Evolutionary conservation across 441 rosid species (phyloP), one percentile per base, ranked within the genome.

Genomic region (Croton setiger): DNA sequence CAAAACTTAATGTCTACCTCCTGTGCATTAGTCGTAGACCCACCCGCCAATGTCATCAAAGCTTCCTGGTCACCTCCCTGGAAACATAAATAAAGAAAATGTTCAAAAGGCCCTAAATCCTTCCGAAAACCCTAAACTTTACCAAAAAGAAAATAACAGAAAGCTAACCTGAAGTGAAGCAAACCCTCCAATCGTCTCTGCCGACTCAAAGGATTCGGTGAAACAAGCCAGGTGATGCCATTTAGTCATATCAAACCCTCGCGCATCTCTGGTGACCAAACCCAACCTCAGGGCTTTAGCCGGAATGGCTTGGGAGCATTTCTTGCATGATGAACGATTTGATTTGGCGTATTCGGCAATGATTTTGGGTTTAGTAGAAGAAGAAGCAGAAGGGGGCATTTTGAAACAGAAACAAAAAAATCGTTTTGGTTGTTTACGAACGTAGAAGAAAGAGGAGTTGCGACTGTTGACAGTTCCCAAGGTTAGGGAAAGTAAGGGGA

Each of bases 271-370:
- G 68, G 76, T 67, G 69, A 86, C 76, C 49, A 81, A 68, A 58
- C 98, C 97, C 71, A 93, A 54, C 67, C 97, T 84, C 47, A 86
- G 80, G 48, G 83, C 68, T 75, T 87, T 82, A 67, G 80, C 76
- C 0, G 84, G 70, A 0, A 93, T 93, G 9, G 76, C 53, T 60
- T 82, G 72, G 47, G 87, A 87, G 66, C 97, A 93, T 33, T 72
- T 79, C 80, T 89, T 91, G 83, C 97, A 93, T 8, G 87, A 73
- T 5, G 98, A 93, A 21, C 96, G 79, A 63, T 72, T 85, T 62
- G 97, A 93, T 72, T 89, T 93, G 31, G 98, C 94, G 69, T 93
- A 89, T 80, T 90, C 98, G 0, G 88, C 90, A 18, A 84, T 69
- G 68, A 88, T 70, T 64, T 73, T 81, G 23, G 88, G 8, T 55